Conservation (phyloP, 1,284 basidiomycete species). For the Ustilago shanxiensis region DNA sequence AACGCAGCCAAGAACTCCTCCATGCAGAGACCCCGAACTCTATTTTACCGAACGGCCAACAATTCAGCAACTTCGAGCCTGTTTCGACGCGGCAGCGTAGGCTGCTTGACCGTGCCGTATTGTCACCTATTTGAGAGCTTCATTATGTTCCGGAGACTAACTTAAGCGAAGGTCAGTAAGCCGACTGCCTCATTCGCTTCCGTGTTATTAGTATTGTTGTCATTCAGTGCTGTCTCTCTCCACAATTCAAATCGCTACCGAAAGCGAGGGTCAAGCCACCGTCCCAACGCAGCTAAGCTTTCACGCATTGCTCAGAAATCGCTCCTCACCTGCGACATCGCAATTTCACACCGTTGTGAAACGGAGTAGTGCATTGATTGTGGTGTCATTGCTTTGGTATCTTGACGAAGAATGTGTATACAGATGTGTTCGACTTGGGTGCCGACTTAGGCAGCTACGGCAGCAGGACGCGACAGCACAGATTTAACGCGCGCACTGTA, state of each 20-base stretch:
- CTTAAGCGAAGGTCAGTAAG: constrained; percentile 1
- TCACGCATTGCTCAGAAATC: not conserved
- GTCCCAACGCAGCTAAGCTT: constrained; percentile 3
- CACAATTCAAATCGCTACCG: not conserved
- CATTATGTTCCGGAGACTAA: no score
- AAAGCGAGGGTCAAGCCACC: constrained; percentile 7
- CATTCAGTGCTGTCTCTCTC: not conserved
- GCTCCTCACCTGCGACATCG: not conserved
- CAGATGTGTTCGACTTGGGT: not conserved
- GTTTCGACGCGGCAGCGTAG: not conserved
- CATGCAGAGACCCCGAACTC: not conserved
- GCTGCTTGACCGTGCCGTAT: no score
- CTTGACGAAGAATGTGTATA: not conserved
- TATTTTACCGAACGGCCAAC: not conserved
- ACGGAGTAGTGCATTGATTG: not conserved
- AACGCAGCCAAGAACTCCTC: no score
- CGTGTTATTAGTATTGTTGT: not conserved
- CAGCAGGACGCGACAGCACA: constrained; percentile 9
- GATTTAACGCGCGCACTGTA: constrained; percentile 15
- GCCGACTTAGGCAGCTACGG: constrained; percentile 10
- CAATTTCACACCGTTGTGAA: not conserved
- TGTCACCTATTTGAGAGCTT: no score
- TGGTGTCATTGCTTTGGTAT: not conserved
- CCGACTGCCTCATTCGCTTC: not conserved
- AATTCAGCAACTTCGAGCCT: constrained; percentile 1